Evolutionary conservation across 2,329 filamentous ascomycete species (phyloP).

Genomic region (Aspergillus sclerotialis): DNA sequence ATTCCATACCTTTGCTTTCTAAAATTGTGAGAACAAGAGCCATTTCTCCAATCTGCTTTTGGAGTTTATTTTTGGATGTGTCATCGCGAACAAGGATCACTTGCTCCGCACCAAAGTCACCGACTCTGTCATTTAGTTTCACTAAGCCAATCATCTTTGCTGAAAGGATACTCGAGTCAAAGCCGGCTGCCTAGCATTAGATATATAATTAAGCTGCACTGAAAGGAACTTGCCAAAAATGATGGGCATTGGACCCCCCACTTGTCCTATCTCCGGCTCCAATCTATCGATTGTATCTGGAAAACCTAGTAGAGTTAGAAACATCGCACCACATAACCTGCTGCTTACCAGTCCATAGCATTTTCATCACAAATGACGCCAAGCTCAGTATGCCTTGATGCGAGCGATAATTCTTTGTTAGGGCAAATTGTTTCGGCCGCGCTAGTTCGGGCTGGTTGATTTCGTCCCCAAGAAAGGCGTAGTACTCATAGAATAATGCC

Average conservation of each 20-base stretch:
- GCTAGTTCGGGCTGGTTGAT: too few species aligned
- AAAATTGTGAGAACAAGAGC: conserved; percentile 25
- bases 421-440: too few species aligned
- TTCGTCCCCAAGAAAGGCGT: too few species aligned
- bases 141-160: conserved; percentile 14
- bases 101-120: conserved; percentile 27
- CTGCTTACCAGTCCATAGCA: too few species aligned
- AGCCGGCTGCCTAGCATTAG: conserved; percentile 10
- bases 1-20: conserved; percentile 31
- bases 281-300: too few species aligned
- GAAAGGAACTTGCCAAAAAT: conserved; percentile 11
- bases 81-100: conserved; percentile 28
- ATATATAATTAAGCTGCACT: neutral
- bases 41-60: conserved; percentile 16
- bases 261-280: conserved; percentile 20
- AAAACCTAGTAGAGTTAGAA: too few species aligned
- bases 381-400: too few species aligned
- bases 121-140: conserved; percentile 12
- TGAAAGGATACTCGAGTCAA: conserved; percentile 13
- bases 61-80: conserved; percentile 15
- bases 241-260: conserved; percentile 17
- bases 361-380: too few species aligned
- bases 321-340: too few species aligned
- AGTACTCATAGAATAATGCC: too few species aligned
- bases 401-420: too few species aligned